Base-by-base conservation (phyloP, 306 rosid genomes). In the Prunus salicina region DNA sequence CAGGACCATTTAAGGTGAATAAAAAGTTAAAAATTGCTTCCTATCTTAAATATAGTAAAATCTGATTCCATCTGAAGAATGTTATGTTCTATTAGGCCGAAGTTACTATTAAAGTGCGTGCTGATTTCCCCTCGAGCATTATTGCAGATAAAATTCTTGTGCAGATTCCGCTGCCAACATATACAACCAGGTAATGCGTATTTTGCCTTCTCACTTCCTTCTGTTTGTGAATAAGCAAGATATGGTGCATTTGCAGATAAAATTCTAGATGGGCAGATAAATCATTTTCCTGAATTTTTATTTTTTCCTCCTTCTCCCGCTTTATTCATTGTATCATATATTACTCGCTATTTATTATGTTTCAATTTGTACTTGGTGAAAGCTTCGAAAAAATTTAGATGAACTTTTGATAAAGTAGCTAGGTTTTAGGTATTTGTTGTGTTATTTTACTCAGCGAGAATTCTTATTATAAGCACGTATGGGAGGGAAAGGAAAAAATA, bases 141-240 rank as follows among this genome's bases (percentile, higher is more conserved):
- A 87, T 75, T 83, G 97, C 97, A 57, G 89, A 88, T 69, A 67
- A 91, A 20, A 64, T 90, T 85, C 80, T 90, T 64, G 87, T 92
- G 76, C 93, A 85, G 84, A 83, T 95, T 91, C 96, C 97, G 8
- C 84, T 92, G 77, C 99, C 99, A 78, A 24, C 87, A 70, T 88
- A 78, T 79, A 90, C 97, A 68, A 67, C 93, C 32, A 90, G 97
- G 98, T 92, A 84, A 46, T 64, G 79, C 56, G 78, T n/a, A 64
- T 64, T 57, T 80, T 81, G 75, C 78, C 75, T 52, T 76, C 55
- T 64, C 82, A 51, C 32, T 9, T 20, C 27, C 25, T 61, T 62
- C 45, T 62, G 67, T 6, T 62, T 19, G n/a, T 14, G 67, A 62
- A 58, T 16, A 18, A 52, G 16, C n/a, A 49, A 69, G 9, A 47